These are phyloP conservation scores for Aspergillus baeticus DNA, from an alignment of 495 filamentous ascomycete species.

Conservation along the genomic window DNA sequence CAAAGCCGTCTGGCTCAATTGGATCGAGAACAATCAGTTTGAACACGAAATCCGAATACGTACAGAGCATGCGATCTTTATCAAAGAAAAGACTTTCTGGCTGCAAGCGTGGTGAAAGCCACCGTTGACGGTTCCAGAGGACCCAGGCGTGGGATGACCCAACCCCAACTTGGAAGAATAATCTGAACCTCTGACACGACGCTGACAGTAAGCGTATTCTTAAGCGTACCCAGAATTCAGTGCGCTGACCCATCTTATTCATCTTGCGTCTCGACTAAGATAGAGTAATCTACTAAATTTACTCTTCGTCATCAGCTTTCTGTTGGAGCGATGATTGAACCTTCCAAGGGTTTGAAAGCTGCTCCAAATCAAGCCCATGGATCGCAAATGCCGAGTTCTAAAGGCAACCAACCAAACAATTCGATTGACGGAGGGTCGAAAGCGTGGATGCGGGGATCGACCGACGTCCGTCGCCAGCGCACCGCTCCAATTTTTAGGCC, in stretches of 20 bases:
- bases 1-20: neutral
- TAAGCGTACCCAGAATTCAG: no score
- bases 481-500: neutral
- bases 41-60: neutral
- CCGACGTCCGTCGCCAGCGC: neutral
- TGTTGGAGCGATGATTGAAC: no score
- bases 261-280: no score
- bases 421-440: neutral
- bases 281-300: no score
- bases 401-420: constrained; percentile 5
- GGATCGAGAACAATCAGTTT: neutral
- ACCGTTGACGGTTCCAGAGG: constrained; percentile 3
- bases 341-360: no score
- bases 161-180: neutral
- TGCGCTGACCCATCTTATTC: no score
- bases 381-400: neutral
- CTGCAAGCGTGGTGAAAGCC: constrained; percentile 11
- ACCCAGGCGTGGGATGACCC: neutral
- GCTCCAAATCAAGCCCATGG: neutral
- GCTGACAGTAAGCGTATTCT: no score
- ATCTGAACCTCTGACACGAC: no score
- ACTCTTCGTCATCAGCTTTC: no score
- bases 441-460: constrained; percentile 7
- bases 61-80: neutral
- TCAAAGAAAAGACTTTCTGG: neutral